Evolutionary conservation across 2,329 filamentous ascomycete species (phyloP).

Genomic region (Curvularia spicifera): DNA sequence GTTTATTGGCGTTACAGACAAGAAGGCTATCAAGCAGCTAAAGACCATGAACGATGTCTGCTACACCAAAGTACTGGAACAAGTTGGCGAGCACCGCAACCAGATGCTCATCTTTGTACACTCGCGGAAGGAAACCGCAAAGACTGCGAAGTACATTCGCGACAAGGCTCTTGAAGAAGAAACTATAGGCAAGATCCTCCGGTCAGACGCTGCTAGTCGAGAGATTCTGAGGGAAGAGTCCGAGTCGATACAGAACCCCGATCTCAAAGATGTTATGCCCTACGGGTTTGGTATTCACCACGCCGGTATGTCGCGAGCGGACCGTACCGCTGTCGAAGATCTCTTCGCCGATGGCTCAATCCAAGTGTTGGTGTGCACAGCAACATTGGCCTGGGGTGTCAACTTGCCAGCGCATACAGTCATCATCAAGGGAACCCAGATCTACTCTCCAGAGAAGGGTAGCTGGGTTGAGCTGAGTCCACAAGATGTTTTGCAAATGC

Average conservation of each 20-base stretch:
- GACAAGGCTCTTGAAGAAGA: conserved; percentile 98
- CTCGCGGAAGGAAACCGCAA: conserved; percentile 96
- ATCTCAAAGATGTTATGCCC: conserved; percentile 91
- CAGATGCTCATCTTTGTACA: conserved; percentile 99
- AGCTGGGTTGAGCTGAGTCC: conserved; percentile 98
- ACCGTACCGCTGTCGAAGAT: conserved; percentile 93
- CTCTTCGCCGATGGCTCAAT: conserved; percentile 90
- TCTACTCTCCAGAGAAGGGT: conserved; percentile 98
- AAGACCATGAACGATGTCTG: conserved; percentile 99
- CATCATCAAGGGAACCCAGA: conserved; percentile 97
- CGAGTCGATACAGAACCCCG: conserved; percentile 79
- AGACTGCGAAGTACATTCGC: conserved; percentile 93
- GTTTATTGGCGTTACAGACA: conserved; percentile 96
- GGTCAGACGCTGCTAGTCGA: conserved; percentile 87
- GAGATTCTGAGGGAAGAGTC: conserved; percentile 88
- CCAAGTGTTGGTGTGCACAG: conserved; percentile 94
- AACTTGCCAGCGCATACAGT: conserved; percentile 97
- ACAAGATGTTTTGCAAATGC: conserved; percentile 97
- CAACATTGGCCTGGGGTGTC: conserved; percentile 98
- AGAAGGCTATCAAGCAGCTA: conserved; percentile 97
- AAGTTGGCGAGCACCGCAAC: conserved; percentile 89
- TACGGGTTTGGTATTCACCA: conserved; percentile 99
- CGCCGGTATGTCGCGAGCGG: conserved; percentile 94
- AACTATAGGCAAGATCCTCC: conserved; percentile 93
- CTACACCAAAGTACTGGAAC: conserved; percentile 95